These are phyloP conservation scores for Herpomyces periplanetae DNA, from an alignment of 2,329 filamentous ascomycete genomes.

Conservation along the genomic window DNA sequence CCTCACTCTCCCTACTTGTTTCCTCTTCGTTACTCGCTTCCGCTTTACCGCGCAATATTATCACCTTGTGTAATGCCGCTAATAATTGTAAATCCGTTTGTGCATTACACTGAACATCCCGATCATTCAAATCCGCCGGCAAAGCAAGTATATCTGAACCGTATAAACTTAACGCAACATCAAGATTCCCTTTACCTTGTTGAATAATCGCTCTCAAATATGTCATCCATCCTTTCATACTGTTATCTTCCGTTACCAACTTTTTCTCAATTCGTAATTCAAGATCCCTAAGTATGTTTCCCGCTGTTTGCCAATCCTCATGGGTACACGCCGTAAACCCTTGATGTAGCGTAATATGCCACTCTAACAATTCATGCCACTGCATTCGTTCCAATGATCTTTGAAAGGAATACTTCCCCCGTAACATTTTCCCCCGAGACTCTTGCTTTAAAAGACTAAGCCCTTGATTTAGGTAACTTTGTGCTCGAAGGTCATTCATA, in stretches of 20 bases:
- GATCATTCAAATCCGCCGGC: conserved; percentile 4
- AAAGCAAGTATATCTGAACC: conserved; percentile 18
- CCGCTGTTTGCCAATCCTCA: conserved; percentile 25
- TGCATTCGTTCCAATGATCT: too few relatives aligned
- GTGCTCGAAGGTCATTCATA: too few relatives aligned
- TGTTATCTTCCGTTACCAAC: conserved; percentile 8
- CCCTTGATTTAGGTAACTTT: too few relatives aligned
- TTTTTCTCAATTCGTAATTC: conserved; percentile 11
- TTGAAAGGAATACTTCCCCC: too few relatives aligned
- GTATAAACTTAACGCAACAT: conserved; percentile 25
- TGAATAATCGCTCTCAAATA: conserved; percentile 38
- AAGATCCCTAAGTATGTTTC: conserved; percentile 15
- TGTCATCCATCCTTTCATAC: conserved; percentile 15
- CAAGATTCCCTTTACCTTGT: conserved; percentile 33
- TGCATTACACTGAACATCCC: conserved; percentile 5
- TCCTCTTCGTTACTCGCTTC: too few relatives aligned
- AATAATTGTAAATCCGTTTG: conserved; percentile 10
- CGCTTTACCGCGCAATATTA: conserved; percentile 10
- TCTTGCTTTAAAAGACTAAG: too few relatives aligned
- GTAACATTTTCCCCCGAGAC: too few relatives aligned
- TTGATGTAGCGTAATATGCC: conserved; percentile 27
- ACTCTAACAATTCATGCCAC: conserved; percentile 23
- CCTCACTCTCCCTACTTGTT: too few relatives aligned
- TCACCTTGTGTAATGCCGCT: conserved; percentile 11
- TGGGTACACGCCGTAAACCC: conserved; percentile 26